Evolutionary conservation across 2,329 filamentous ascomycete genomes (phyloP), one percentile per base, ranked within the genome.

Genomic region (Scytalidium sp.): DNA sequence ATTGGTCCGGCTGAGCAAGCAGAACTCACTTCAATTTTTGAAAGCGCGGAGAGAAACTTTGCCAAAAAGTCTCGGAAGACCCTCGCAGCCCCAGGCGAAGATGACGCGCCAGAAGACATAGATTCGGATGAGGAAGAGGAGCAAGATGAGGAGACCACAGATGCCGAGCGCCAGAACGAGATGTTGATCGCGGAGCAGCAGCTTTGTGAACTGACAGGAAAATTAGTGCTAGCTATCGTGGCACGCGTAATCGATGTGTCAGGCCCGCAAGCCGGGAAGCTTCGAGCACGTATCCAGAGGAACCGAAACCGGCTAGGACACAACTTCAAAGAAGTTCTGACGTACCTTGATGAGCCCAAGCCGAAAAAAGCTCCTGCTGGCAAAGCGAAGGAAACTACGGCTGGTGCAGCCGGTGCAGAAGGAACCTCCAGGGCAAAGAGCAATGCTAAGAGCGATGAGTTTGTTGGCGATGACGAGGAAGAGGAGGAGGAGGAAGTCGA

Each of bases 321-420:
- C 42, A 97, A 94, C 65, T 95, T 89, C 75, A 89, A 87, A 62
- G 90, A 94, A 60, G 83, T 97, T 6, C 74, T 96, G 3, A 81
- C 83, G 8, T 94, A 87, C 66, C 74, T 97, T 3, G 91, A 96
- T 60, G 81, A 87, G 50, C 75, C 78, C 44, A 84, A 85, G 61
- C 67, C 80, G 41, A 75, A 76, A 46, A 65, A 64, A 61, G 56
- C 68, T 10, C 67, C 70, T 32, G 67, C 68, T 32, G 70, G 69
- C 6, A 36, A 36, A 19, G 66, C 64, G 44, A 79, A 75, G 62
- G 71, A 68, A 57, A 64, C 66, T 27, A 60, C 60, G 5, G 32
- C 5, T 36, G 48, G 69, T 70, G 8, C 64, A 76, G 32, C 5
- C 17, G 48, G 69, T 70, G 8, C 64, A 76, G 32, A 78, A 81